These are phyloP conservation scores for Cucurbita moschata DNA, from an alignment of 306 rosid species.

Conservation along the genomic window DNA sequence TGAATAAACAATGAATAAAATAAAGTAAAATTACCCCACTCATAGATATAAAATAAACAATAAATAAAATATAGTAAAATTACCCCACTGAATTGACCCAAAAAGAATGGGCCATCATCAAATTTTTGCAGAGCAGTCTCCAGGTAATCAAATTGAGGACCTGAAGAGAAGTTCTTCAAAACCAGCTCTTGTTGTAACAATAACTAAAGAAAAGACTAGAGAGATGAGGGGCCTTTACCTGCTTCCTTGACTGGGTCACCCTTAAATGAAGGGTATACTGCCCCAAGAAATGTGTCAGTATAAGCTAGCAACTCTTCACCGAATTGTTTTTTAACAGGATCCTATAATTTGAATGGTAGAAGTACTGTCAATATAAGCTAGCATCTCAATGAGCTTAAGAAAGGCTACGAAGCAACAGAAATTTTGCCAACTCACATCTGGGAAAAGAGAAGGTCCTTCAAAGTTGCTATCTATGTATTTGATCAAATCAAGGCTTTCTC, in stretches of 20 bases:
- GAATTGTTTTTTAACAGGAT: slow-evolving; percentile 31
- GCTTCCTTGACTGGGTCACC: slow-evolving; percentile 25
- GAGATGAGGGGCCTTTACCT: slow-evolving; percentile 20
- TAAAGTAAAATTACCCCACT: slow-evolving; percentile 19
- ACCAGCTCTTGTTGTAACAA: background rate
- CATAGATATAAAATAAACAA: too few relatives aligned
- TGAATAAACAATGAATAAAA: background rate
- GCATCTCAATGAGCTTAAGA: background rate
- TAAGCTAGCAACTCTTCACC: slow-evolving; percentile 41
- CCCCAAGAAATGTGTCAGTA: slow-evolving; percentile 24
- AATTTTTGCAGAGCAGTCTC: slow-evolving; percentile 62
- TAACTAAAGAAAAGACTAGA: background rate
- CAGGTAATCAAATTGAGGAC: slow-evolving; percentile 52
- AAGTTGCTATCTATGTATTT: slow-evolving; percentile 53
- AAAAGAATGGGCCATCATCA: slow-evolving; percentile 68
- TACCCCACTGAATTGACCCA: slow-evolving; percentile 67
- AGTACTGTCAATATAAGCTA: background rate
- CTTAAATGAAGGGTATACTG: slow-evolving; percentile 23
- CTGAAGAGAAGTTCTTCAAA: slow-evolving; percentile 13
- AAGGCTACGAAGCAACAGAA: background rate
- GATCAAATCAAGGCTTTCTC: slow-evolving; percentile 87
- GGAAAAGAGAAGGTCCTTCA: slow-evolving; percentile 45
- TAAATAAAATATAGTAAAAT: background rate
- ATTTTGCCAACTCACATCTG: slow-evolving; percentile 29
- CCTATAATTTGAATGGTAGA: slow-evolving; percentile 18